Evolutionary conservation across 495 filamentous ascomycete genomes (phyloP), one percentile per base, ranked within the genome.

Genomic region (Trichoderma reesei): DNA sequence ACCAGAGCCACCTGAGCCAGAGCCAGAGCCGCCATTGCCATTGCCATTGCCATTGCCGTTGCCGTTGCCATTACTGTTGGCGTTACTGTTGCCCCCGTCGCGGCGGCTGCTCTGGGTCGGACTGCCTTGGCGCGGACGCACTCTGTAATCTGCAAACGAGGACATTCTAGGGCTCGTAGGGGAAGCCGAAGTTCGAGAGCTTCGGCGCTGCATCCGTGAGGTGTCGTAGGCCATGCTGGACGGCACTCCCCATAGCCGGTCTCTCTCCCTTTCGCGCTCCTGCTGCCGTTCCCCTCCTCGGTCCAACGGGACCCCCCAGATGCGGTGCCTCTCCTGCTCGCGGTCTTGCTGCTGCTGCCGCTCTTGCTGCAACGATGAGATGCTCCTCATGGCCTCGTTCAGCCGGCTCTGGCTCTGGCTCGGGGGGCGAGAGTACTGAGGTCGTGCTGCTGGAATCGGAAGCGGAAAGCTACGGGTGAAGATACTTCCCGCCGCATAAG

Each of bases 71-170:
- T 11, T 39, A 0, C 6, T 20, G 9, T 60, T 34, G 41, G 51
- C 14, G 46, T 59, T 63, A 9, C 1, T 26, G 26, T 26, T 26
- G 26, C 70, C 67, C n/a, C 65, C 62, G 10, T 70, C 64, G 41
- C 66, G 64, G 41, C 67, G 65, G 59, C 61, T 66, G 33, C 65
- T 62, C 33, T 70, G 70, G 10, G 72, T 67, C 64, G 73, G 71
- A 41, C 68, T 71, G 66, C 68, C 63, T 34, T 67, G 65, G 34
- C 72, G 68, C 14, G 62, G 46, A 41, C 66, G 59, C 8, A 67
- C 66, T 26, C 61, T 41, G 38, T 61, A 41, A 11, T 71, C 61
- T 26, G 62, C 64, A 14, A 71, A 61, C 18, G 70, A 63, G 3
- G 70, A 67, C 48, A 64, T 64, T 48, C 61, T 42, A n/a, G 64